Conservation (phyloP, 345 rosid genomes). For the Microthlaspi erraticum region DNA sequence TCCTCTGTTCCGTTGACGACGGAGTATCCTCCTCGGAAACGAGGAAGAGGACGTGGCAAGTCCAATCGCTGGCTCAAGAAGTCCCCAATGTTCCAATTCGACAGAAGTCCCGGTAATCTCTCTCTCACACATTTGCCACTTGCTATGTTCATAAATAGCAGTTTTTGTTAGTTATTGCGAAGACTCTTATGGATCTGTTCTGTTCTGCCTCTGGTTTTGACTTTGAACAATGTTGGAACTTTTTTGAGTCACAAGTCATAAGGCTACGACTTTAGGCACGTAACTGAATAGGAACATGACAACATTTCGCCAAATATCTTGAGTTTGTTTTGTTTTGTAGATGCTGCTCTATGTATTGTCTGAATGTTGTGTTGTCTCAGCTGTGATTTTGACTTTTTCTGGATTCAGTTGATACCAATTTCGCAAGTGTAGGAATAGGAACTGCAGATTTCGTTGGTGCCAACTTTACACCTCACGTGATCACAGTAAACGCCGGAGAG, state of each 20-base stretch:
- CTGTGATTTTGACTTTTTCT: conserved; percentile 17
- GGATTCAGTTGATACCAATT: conserved; percentile 32
- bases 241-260: conserved; percentile 25
- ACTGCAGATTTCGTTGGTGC: conserved; percentile 73
- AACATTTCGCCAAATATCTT: too few relatives aligned
- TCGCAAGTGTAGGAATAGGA: conserved; percentile 52
- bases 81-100: conserved; percentile 60
- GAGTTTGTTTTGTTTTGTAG: too few relatives aligned
- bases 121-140: background rate
- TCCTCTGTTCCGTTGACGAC: conserved; percentile 76
- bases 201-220: conserved; percentile 1
- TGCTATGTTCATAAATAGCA: background rate
- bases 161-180: conserved; percentile 22
- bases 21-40: conserved; percentile 65
- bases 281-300: background rate
- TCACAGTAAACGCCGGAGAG: conserved; percentile 91
- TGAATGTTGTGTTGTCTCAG: background rate
- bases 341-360: background rate
- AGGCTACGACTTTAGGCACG: background rate
- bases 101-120: conserved; percentile 61
- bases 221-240: conserved; percentile 25
- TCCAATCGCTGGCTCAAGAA: conserved; percentile 59
- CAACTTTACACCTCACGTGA: conserved; percentile 92
- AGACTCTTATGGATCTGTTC: conserved; percentile 12
- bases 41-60: conserved; percentile 62